Base-by-base conservation (phyloP, 192 early-diverging fungal species). In the Geranomyces michiganensis region DNA sequence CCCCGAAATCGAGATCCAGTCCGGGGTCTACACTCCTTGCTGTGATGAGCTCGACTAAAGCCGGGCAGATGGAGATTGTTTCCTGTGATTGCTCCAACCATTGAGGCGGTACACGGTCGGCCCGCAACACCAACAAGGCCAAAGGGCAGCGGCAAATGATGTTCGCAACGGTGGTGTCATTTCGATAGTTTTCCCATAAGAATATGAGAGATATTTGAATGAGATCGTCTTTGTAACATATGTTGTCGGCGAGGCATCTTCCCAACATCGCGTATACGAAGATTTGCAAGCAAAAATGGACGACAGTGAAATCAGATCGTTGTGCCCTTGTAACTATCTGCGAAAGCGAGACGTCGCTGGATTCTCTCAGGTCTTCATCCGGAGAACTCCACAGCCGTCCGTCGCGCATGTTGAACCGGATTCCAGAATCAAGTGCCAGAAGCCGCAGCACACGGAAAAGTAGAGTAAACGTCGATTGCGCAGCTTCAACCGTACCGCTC, bases 381-480 rank as follows among this genome's bases (percentile, higher is more conserved):
- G 21, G 48, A 0, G 29, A 14, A 56, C 29, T 53, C 51, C 48
- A 21, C 0, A 31, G 44, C 68, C 45, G 19, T 51, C 68, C 68
- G 45, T 70, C 58, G 30, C 68, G 31, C 68, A 70, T 61, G 17
- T 26, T 59, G 45, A 61, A 70, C 26, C 68, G 68, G 56, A 70
- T 47, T 22, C 55, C 55, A 14, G 68, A 70, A 9, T 59, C 31
- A 15, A 21, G 30, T 13, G 68, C 68, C 13, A 41, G 15, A 4
- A 24, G 32, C 44, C 43, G 53, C 10, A 70, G 58, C 6, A 47
- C 32, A 6, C 24, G 15, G 22, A 70, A 70, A 13, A 70, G 44
- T n/a, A 70, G 45, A 0, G 33, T 15, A 8, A 32, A 24, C 0
- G 44, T 65, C 17, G 33, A 6, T n/a, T 9, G 45, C 24, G 58